Base-by-base conservation (phyloP, 2,329 filamentous ascomycete genomes). In the Trichophyton mentagrophytes region DNA sequence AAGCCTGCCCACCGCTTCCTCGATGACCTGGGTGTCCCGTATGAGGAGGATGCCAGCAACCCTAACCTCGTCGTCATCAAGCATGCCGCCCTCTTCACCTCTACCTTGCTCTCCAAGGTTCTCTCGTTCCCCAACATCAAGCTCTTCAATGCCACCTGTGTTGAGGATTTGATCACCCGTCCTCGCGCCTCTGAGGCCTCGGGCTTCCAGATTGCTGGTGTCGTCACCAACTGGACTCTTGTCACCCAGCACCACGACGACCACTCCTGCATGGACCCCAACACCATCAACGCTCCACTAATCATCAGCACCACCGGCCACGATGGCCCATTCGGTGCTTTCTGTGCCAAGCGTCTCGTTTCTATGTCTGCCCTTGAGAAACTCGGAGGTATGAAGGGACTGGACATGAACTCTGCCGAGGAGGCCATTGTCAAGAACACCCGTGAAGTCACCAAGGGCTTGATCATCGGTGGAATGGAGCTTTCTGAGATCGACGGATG, bases 391-490 rank as follows among this genome's bases (percentile, higher is more conserved):
- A 96, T 96, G 90, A 85, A 90, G 61, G 91, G 90, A 7, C 79
- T 96, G 17, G 90, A 96, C 74, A 96, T 96, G 90, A 89, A 90
- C 76, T 78, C 80, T 1, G 90, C 90, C 51, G 90, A 96, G 74
- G 90, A 96, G 68, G 90, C 90, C 56, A 96, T 96, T 67, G 90
- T 96, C 72, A 95, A 93, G 80, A 81, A 87, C 66, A 96, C 90
- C 5, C 85, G 90, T 63, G 90, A 96, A 79, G 82, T 96, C 63
- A 85, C 90, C 13, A 89, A 89, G 4, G 90, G 91, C 30, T 78
- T 96, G 65, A 90, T 96, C 68, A 87, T 95, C n/a, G 91, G 90
- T 59, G 91, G 90, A 44, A 96, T 96, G 90, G 90, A 96, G 75
- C 79, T 96, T 66, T 89, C 85, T 62, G 90, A 96, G 76, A 85